phyloP scores from a whole-genome alignment of 495 filamentous ascomycete species.

The Penicillium argentinense region DNA sequence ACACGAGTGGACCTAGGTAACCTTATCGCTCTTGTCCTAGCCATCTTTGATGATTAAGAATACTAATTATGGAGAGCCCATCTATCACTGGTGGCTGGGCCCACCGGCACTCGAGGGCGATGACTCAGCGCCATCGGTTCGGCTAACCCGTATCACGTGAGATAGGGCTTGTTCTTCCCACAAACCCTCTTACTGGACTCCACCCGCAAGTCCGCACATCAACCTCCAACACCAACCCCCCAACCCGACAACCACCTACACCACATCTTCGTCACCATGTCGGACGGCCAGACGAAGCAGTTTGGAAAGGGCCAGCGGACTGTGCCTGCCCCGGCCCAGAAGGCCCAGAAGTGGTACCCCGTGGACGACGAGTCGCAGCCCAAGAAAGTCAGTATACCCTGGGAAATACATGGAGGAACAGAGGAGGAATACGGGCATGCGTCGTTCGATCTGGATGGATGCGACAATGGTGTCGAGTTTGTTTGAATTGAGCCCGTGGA shows the following conservation, averaged over 20 bases:
- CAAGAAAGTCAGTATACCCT: conserved; percentile 76
- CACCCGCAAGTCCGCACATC: conserved; percentile 34
- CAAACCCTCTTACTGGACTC: conserved; percentile 30
- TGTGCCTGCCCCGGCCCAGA: conserved; percentile 78
- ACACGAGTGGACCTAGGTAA: background rate
- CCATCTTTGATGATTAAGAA: background rate
- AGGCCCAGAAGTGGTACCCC: conserved; percentile 99
- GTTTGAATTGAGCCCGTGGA: conserved; percentile 9
- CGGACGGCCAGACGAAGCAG: conserved; percentile 80
- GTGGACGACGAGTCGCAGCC: conserved; percentile 87
- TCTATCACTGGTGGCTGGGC: background rate
- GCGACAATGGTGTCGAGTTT: conserved; percentile 34
- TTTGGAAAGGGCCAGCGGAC: conserved; percentile 96
- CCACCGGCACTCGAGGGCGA: background rate
- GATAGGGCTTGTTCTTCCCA: conserved; percentile 32
- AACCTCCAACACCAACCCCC: conserved; percentile 50
- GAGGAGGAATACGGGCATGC: conserved; percentile 23
- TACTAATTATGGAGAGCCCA: background rate
- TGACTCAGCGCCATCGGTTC: conserved; percentile 19
- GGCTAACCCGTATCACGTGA: conserved; percentile 28
- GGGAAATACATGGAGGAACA: conserved; percentile 15
- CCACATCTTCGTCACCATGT: conserved; percentile 63
- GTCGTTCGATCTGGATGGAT: conserved; percentile 28
- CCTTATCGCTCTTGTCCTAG: background rate
- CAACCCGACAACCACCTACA: conserved; percentile 49